phyloP scores from a whole-genome alignment of 305 asterid species.

The Fraxinus sp. region DNA sequence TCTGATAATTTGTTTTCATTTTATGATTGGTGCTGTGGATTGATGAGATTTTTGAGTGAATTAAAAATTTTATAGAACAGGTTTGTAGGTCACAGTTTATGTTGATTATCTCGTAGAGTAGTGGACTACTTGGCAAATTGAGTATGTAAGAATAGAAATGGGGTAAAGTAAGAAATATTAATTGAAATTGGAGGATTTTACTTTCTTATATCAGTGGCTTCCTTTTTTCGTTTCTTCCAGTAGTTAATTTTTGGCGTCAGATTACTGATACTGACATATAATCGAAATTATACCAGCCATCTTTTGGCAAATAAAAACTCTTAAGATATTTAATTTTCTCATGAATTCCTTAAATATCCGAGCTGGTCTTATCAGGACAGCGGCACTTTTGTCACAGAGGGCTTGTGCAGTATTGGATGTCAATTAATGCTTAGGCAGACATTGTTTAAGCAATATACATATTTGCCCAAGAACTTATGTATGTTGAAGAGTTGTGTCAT shows the following conservation, averaged over 20 bases:
- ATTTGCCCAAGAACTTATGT: background rate
- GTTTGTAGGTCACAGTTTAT: background rate
- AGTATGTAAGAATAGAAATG: background rate
- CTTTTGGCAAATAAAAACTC: background rate
- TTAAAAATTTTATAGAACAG: background rate
- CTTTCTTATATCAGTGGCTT: background rate
- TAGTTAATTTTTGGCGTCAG: background rate
- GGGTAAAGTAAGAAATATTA: background rate
- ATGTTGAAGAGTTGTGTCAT: background rate
- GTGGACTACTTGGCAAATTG: background rate
- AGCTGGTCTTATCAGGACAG: background rate
- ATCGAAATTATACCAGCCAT: background rate
- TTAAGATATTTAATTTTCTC: background rate
- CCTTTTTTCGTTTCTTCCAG: background rate
- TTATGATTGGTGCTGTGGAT: background rate
- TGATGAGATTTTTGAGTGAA: conserved; percentile 9
- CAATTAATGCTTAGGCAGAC: background rate
- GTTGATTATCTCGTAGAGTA: background rate
- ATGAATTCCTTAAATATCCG: background rate
- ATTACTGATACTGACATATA: background rate
- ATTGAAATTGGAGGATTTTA: background rate
- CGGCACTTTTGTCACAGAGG: background rate
- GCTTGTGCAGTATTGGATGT: background rate
- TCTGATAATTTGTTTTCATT: background rate
- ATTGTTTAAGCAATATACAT: background rate